A percentile compares a stretch with the other conserved stretches of the same genome.
phyloP scores from a whole-genome alignment of 2,329 filamentous ascomycete genomes.

The Penicillium palitans region DNA sequence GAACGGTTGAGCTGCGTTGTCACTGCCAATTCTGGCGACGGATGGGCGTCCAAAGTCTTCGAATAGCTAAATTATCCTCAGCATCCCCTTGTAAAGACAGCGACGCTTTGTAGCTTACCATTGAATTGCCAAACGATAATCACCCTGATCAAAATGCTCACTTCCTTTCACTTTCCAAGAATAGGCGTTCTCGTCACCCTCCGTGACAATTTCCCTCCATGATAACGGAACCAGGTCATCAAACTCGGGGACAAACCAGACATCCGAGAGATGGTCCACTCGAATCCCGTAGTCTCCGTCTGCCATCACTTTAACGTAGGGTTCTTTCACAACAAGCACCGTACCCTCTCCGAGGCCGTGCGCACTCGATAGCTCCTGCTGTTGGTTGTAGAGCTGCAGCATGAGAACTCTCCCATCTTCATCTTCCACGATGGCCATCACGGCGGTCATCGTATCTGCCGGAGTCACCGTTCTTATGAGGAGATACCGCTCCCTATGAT shows the following conservation, averaged over 20 bases:
- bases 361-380: constrained; percentile 30
- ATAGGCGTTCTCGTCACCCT: constrained; percentile 4
- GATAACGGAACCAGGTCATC: constrained; percentile 44
- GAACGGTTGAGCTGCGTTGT: constrained; percentile 40
- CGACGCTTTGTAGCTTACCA: constrained; percentile 23
- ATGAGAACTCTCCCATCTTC: constrained; percentile 37
- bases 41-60: constrained; percentile 33
- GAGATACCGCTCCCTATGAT: constrained; percentile 42
- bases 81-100: constrained; percentile 5
- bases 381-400: constrained; percentile 48
- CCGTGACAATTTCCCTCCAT: constrained; percentile 32
- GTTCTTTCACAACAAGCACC: constrained; percentile 54
- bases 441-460: constrained; percentile 32
- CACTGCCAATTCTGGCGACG: constrained; percentile 39
- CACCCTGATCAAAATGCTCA: constrained; percentile 12
- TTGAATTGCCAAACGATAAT: constrained; percentile 25
- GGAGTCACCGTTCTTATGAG: constrained; percentile 35
- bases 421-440: constrained; percentile 45
- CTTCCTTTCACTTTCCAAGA: constrained; percentile 37
- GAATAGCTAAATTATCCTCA: constrained; percentile 38
- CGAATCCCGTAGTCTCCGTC: constrained; percentile 48
- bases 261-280: constrained; percentile 56
- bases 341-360: constrained; percentile 38
- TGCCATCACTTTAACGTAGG: constrained; percentile 49
- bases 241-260: constrained; percentile 40